phyloP scores from a whole-genome alignment of 345 rosid genomes.

The Hypericum androsaemum region DNA sequence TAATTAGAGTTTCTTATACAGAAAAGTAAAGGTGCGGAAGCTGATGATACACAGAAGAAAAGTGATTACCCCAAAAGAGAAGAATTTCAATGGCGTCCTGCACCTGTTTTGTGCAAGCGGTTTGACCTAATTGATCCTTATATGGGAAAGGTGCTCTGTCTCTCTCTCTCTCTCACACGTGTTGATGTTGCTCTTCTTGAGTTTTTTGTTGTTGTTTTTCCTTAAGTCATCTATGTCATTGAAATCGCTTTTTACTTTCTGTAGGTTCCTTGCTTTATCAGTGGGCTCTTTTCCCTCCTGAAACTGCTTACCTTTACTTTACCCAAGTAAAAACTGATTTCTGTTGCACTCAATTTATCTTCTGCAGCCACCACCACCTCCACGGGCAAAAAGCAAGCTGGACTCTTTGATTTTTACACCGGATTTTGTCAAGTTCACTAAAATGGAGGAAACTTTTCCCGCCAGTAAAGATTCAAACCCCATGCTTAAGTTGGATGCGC shows the following conservation, averaged over 20 bases:
- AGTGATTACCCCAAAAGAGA: slow-evolving; percentile 63
- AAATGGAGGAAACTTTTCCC: slow-evolving; percentile 29
- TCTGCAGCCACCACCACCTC: slow-evolving; percentile 77
- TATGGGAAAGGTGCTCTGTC: slow-evolving; percentile 75
- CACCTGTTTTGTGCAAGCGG: slow-evolving; percentile 82
- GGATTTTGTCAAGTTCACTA: slow-evolving; percentile 45
- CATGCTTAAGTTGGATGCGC: slow-evolving; percentile 16
- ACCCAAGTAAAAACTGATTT: not conserved
- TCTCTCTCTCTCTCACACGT: slow-evolving; percentile 2
- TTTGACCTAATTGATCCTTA: slow-evolving; percentile 92
- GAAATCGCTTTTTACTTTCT: not conserved
- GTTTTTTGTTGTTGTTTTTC: too few species aligned
- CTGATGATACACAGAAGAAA: slow-evolving; percentile 35
- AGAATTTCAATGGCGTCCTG: slow-evolving; percentile 94
- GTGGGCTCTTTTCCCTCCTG: not conserved
- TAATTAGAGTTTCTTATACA: slow-evolving; percentile 27
- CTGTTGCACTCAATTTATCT: not conserved
- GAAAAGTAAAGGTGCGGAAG: slow-evolving; percentile 40
- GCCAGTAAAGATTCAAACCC: slow-evolving; percentile 23
- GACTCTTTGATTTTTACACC: slow-evolving; percentile 77
- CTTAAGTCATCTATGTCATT: not conserved
- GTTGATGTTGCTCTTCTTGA: too few species aligned
- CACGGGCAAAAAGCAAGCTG: slow-evolving; percentile 67
- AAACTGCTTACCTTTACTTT: too few species aligned
- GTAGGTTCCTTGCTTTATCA: not conserved